These are phyloP conservation scores for Mortierella claussenii DNA, from an alignment of 192 early-diverging fungal species.

Conservation along the genomic window DNA sequence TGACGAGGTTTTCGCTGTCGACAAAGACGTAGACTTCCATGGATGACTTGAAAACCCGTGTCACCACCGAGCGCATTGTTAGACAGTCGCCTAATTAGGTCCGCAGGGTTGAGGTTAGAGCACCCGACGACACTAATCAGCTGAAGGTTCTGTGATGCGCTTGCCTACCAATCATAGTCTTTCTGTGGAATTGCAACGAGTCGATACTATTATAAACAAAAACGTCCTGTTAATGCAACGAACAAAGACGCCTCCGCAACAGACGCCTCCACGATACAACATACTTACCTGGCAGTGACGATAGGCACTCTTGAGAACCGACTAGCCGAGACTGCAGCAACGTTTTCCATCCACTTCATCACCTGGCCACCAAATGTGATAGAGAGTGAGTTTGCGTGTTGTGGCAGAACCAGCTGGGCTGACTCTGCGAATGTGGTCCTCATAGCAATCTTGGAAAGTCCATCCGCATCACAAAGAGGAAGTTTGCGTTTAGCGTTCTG, in stretches of 20 bases:
- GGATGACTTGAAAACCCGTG: constrained; percentile 62
- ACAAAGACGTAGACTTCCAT: constrained; percentile 69
- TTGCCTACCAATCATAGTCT: constrained; percentile 59
- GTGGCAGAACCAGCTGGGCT: constrained; percentile 75
- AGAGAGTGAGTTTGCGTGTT: constrained; percentile 73
- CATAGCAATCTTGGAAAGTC: constrained; percentile 35
- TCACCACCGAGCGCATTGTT: constrained; percentile 64
- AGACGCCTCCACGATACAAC: background rate
- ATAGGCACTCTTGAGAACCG: constrained; percentile 63
- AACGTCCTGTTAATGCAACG: background rate
- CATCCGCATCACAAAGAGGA: constrained; percentile 2
- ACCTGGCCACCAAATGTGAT: constrained; percentile 82
- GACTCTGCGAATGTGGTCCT: constrained; percentile 67
- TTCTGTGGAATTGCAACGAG: constrained; percentile 63
- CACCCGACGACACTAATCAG: background rate
- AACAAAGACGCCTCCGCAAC: too few relatives aligned
- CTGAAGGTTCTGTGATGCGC: background rate
- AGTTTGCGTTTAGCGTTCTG: constrained; percentile 7
- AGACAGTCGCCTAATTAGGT: constrained; percentile 50
- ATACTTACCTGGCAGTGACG: constrained; percentile 64
- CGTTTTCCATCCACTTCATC: constrained; percentile 78
- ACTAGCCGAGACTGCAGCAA: constrained; percentile 67
- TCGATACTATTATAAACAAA: constrained; percentile 56
- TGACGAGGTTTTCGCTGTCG: constrained; percentile 63
- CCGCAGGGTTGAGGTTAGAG: background rate